Evolutionary conservation across 192 early-diverging fungal genomes (phyloP), one percentile per base, ranked within the genome.

Genomic region (Oehlia diaphana): DNA sequence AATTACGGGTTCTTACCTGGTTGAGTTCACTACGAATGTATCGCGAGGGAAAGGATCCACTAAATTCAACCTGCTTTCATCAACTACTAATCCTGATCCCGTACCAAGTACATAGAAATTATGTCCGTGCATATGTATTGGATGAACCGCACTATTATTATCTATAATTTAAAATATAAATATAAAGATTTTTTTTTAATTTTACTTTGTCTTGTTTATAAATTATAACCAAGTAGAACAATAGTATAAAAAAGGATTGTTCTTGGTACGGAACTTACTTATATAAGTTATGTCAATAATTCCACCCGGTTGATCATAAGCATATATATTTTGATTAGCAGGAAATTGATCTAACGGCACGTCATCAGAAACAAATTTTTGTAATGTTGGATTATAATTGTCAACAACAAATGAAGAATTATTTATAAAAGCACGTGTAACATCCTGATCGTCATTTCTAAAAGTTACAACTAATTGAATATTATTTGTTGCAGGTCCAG

Each of bases 71-170:
- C 0, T 14, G 16, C 10, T 2, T 67, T 26, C 4, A 33, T 67
- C 65, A 16, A 33, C 28, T 13, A 19, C 14, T 16, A 33, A 2
- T 1, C 85, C 89, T 16, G 83, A 78, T 70, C 91, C 88, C 42
- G 89, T 89, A 72, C 85, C 89, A 49, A 93, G 88, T 64, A 97
- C 85, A 83, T 95, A 93, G 89, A 96, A 96, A 13, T 84, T 83
- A 82, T 95, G 93, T 7, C 94, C 94, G 81, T 97, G 96, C 26
- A 96, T 83, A 84, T 97, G 96, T 88, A 96, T 90, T 78, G 90
- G 83, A 65, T 97, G 96, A 72, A 79, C 84, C 77, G 92, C 94
- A 21, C 86, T 81, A 76, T 96, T 94, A 42, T 82, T 80, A 85
- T 97, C 53, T 58, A 42, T 58, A 58, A 53, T 53, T 53, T 16